These are phyloP conservation scores for Chlorella vulgaris DNA, from an alignment of 139 green algal species.

Conservation along the genomic window DNA sequence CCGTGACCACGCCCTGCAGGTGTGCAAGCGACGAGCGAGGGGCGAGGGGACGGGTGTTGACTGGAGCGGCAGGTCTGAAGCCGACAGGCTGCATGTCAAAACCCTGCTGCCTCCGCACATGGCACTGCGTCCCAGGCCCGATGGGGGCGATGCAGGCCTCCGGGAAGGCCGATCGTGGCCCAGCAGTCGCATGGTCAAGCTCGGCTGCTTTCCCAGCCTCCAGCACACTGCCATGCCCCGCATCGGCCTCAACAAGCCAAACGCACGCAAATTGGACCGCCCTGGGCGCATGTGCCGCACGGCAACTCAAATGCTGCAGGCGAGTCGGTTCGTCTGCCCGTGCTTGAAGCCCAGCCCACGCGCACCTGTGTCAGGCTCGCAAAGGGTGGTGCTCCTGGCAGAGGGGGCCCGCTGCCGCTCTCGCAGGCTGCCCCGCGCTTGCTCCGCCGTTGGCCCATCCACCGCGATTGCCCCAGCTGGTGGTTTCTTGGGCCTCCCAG, in stretches of 20 bases:
- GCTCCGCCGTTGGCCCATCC: background rate
- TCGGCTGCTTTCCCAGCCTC: no score
- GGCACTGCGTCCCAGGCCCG: background rate
- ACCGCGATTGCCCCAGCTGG: background rate
- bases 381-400: background rate
- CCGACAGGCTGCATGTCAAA: background rate
- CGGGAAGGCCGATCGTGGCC: no score
- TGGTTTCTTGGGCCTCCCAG: no score
- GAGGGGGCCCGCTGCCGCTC: background rate
- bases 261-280: background rate
- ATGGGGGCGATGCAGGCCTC: no score
- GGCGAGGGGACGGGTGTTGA: no score
- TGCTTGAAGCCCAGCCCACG: no score
- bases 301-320: background rate
- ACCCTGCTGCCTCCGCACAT: background rate
- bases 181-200: no score
- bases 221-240: background rate
- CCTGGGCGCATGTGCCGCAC: background rate
- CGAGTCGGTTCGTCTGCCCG: background rate
- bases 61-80: background rate
- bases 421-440: background rate
- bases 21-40: background rate
- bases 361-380: conserved; percentile 13
- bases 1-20: conserved; percentile 48
- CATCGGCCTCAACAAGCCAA: background rate